Evolutionary conservation across 1,139 yeast species (phyloP), one percentile per base, ranked within the genome.

Genomic region (Nakaseomyces delphensis): DNA sequence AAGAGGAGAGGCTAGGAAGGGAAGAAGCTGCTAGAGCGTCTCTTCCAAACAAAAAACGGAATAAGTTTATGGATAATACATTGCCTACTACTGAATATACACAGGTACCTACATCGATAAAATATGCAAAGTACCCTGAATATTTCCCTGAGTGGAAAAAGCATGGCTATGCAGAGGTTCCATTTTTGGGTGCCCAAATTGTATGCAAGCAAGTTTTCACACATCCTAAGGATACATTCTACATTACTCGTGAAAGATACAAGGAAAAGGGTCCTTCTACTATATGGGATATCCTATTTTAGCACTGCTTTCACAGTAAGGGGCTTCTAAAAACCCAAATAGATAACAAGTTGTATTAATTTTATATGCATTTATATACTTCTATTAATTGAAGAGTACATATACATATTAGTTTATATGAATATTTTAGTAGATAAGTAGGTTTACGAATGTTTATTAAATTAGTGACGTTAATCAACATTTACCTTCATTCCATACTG

Each of bases 101-200:
- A 19, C 96, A 89, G 63, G 89, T 82, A 1, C 97, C 97, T 14
- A 77, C 79, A 16, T 70, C 79, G 10, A 74, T 89, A 43, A 78
- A 74, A 52, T 60, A 78, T 42, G 78, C 81, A 25, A 82, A 81
- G 54, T 73, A 77, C 59, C 94, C 96, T 0, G 97, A 89, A 41
- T 89, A 91, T 62, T 91, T 91, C 65, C 86, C 95, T 1, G 96
- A 86, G 54, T 91, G 97, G 97, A 89, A 89, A 63, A 79, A 79
- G 53, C 75, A 77, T 36, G 86, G 85, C 2, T 82, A 83, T 76
- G 80, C 83, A 48, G 91, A 85, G 52, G 77, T 80, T 47, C 64
- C 74, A 13, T 85, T 89, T 57, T 67, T 89, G 48, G 97, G 97
- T 2, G 95, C 86, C 1, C 85, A 86, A 62, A 83, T 89, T 43